Conservation (phyloP, 768 basidiomycete species). For the Leccinum pellstonianum region DNA sequence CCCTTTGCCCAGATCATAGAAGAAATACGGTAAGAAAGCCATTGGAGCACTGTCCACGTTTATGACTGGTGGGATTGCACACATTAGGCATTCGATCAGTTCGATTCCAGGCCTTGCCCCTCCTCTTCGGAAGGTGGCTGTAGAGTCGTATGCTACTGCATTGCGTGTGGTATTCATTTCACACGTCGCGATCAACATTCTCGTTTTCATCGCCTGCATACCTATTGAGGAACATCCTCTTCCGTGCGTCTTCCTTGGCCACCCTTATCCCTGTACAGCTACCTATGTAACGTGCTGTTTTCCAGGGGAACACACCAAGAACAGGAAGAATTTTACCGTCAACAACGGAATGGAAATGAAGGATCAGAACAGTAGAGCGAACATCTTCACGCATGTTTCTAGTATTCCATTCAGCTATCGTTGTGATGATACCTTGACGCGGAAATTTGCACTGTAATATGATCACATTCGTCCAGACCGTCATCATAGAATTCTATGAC, state of each 20-base stretch:
- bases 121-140: slow-evolving; percentile 54
- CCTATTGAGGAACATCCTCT: slow-evolving; percentile 75
- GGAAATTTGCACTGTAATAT: slow-evolving; percentile 33
- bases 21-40: slow-evolving; percentile 52
- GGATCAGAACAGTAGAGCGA: slow-evolving; percentile 20
- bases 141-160: slow-evolving; percentile 77
- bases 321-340: slow-evolving; percentile 56
- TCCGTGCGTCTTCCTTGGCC: slow-evolving; percentile 35
- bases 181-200: slow-evolving; percentile 64
- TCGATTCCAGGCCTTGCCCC: slow-evolving; percentile 67
- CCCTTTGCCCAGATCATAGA: slow-evolving; percentile 60
- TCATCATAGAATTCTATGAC: slow-evolving; percentile 19
- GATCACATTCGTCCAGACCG: slow-evolving; percentile 23
- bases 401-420: slow-evolving; percentile 5
- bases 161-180: slow-evolving; percentile 81
- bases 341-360: slow-evolving; percentile 30
- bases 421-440: slow-evolving; percentile 24
- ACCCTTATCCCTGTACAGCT: slow-evolving; percentile 16
- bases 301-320: slow-evolving; percentile 60
- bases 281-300: slow-evolving; percentile 13
- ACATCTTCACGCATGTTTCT: slow-evolving; percentile 11
- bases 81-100: slow-evolving; percentile 62
- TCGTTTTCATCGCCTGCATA: slow-evolving; percentile 65
- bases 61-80: slow-evolving; percentile 14
- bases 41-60: slow-evolving; percentile 15